Percentiles rank a stretch among this genome's conserved stretches.
These are phyloP conservation scores for Rhizopogon sp. DNA, from an alignment of 768 basidiomycete species.

Conservation along the genomic window DNA sequence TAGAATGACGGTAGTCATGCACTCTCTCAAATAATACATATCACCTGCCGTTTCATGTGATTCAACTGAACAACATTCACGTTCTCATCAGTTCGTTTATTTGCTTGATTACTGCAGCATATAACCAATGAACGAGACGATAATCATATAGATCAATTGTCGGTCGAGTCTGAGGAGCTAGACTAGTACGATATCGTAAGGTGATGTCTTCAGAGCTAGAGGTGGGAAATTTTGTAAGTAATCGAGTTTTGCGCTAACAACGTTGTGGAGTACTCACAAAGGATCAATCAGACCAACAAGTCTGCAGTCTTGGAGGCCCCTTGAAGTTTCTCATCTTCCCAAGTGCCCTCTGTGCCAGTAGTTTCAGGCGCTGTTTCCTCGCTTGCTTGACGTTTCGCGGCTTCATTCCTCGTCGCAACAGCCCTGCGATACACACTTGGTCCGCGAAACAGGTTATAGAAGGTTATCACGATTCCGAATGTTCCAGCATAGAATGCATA, in stretches of 20 bases:
- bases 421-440: not conserved
- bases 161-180: not conserved
- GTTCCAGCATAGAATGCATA: not conserved
- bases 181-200: not conserved
- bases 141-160: not conserved
- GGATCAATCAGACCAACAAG: not conserved
- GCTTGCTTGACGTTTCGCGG: not conserved
- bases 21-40: not conserved
- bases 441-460: not conserved
- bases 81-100: too few relatives aligned
- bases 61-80: too few relatives aligned
- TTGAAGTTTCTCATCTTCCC: not conserved
- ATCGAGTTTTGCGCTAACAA: not conserved
- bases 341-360: not conserved
- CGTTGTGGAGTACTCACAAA: not conserved
- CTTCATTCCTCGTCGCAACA: not conserved
- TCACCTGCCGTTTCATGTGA: not conserved
- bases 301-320: not conserved
- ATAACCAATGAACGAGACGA: not conserved
- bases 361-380: not conserved
- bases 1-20: not conserved
- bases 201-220: not conserved
- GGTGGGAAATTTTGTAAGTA: not conserved
- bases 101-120: not conserved
- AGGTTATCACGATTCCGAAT: not conserved